Evolutionary conservation across 1,284 basidiomycete genomes (phyloP), one percentile per base, ranked within the genome.

Genomic region (Ganoderma resinaceum): DNA sequence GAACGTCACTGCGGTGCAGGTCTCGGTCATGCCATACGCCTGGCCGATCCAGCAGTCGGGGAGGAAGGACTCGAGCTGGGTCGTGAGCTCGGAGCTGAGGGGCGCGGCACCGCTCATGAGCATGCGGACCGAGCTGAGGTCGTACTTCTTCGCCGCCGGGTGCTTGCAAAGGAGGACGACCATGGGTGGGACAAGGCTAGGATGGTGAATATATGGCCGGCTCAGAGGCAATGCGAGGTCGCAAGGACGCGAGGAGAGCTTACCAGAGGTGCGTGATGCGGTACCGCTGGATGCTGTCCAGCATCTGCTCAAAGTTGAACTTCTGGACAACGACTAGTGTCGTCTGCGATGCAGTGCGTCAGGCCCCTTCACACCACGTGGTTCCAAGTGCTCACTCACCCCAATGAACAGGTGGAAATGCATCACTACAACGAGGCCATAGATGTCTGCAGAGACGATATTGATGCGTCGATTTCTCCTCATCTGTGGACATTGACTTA

Each of bases 41-140:
- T 93, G 91, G 12, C 89, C 89, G 62, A 93, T 86, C 59, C 84
- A 80, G 1, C 86, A 85, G 29, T 86, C 77, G 0, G 91, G 91
- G 18, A 94, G 78, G 46, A 90, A 79, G 55, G 85, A 79, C 11
- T 49, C 46, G 40, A 93, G 78, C 72, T 88, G 84, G 43, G 82
- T 70, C 64, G 85, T 89, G 37, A 93, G 82, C 75, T 93, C 92
- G 20, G 84, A 80, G 3, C 91, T 89, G 5, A 95, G 80, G 3
- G 93, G 93, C 0, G 93, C 93, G 0, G 93, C 94, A 31, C 93
- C 91, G 60, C 83, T 83, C 81, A 93, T 86, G 69, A 89, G 83
- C 74, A 86, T 81, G 66, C 87, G 82, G 60, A 95, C 78, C 62
- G 84, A 81, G 58, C 83, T 85, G 31, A 96, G 81, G 73, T 94